Base-by-base conservation (phyloP, 805 yeast species). In the Pichia kluyveri region DNA sequence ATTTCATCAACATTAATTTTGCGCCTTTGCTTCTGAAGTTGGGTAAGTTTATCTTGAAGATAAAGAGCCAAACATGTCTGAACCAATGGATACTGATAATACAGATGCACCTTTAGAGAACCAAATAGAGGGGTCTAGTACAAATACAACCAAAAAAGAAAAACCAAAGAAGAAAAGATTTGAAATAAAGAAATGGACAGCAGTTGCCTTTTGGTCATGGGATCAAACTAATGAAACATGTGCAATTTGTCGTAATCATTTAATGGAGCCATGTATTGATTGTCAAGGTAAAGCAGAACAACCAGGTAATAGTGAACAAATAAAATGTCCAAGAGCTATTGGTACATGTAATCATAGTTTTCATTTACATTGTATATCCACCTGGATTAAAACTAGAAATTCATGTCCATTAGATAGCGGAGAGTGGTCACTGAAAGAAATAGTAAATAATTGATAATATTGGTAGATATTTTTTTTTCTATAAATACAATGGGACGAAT, bases 121-220 rank as follows among this genome's bases (percentile, higher is more conserved):
- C 15, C 37, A 34, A 15, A 34, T 14, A 10, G 17, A 14, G n/a
- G 37, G 12, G 15, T 34, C 37, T 34, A 34, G 18, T 7, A 15
- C 17, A 34, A 9, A 34, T 12, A 8, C 37, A 4, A 34, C 10
- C 6, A 34, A 34, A 34, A 34, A 34, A 18, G 37, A 34, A 10
- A 34, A 68, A 51, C 60, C 59, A 50, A 63, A 64, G 51, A 80
- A 83, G 69, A 85, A 83, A 64, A 76, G 86, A 58, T 90, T 93
- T 59, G 97, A 91, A 63, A 90, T 93, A 39, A 86, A 88, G 63
- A 93, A 90, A 71, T 91, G 99, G 98, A 89, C 96, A 14, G 98
- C 98, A 0, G 99, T 93, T 43, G 98, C 98, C n/a, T 88, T 93
- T 63, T 93, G 99, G 99, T 88, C 97, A 0, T 93, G 99, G 99